These are phyloP conservation scores for Aquilaria sinensis DNA, from an alignment of 345 rosid genomes.

Conservation along the genomic window DNA sequence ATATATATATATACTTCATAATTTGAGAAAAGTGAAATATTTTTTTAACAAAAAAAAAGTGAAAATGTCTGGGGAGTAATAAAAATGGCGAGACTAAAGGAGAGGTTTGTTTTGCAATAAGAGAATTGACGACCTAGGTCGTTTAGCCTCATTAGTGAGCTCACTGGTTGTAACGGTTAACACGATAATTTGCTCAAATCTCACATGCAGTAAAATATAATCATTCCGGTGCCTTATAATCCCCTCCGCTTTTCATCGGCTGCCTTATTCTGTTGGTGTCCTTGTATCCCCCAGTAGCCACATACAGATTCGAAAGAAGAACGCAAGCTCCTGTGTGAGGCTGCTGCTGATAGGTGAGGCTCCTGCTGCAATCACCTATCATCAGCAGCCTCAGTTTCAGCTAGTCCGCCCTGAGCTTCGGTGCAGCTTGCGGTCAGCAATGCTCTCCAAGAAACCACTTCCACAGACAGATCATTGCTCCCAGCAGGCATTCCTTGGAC, in stretches of 20 bases:
- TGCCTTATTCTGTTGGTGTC: constrained; percentile 27
- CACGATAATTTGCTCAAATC: too few relatives aligned
- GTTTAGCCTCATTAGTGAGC: too few relatives aligned
- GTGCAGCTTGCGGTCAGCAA: constrained; percentile 21
- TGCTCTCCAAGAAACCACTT: constrained; percentile 39
- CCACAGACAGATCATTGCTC: constrained; percentile 19
- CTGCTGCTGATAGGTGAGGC: background rate
- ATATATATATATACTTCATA: too few relatives aligned
- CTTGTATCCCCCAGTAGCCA: constrained; percentile 21
- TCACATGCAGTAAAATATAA: too few relatives aligned
- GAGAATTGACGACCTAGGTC: too few relatives aligned
- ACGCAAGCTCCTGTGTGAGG: constrained; percentile 27
- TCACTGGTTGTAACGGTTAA: too few relatives aligned
- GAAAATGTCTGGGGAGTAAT: too few relatives aligned
- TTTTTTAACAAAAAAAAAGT: too few relatives aligned
- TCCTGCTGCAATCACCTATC: constrained; percentile 25
- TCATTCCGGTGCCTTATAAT: constrained; percentile 28
- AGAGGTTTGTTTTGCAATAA: too few relatives aligned
- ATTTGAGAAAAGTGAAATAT: too few relatives aligned
- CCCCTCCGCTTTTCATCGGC: constrained; percentile 26
- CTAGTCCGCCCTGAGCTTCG: too few relatives aligned
- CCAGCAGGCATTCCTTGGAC: constrained; percentile 22
- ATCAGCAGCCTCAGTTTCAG: constrained; percentile 26
- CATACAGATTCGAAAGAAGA: constrained; percentile 25
- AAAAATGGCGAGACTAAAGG: too few relatives aligned